phyloP scores from a whole-genome alignment of 2,329 filamentous ascomycete genomes.

The Alternaria angustiovoidea region DNA sequence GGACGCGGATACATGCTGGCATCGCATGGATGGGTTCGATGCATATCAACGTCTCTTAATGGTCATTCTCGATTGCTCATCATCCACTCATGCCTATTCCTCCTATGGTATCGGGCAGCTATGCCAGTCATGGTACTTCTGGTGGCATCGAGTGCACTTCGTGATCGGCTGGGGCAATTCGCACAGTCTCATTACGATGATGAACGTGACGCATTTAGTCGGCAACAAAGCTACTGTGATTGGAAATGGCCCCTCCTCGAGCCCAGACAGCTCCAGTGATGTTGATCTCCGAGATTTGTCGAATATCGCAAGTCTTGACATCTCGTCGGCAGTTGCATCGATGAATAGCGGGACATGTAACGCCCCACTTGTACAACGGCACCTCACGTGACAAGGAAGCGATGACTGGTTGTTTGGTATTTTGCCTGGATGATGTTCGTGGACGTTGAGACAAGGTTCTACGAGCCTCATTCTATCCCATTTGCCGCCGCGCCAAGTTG shows the following conservation, averaged over 20 bases:
- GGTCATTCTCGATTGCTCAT: neutral
- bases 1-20: neutral
- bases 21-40: neutral
- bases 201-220: neutral
- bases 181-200: neutral
- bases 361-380: slow-evolving; percentile 10
- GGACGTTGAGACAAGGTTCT: slow-evolving; percentile 19
- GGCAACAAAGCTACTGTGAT: neutral
- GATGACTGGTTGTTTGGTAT: neutral
- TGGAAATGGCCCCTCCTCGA: neutral
- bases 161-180: neutral
- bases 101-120: neutral
- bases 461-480: slow-evolving; percentile 22
- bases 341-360: neutral
- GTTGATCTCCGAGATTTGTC: neutral
- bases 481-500: slow-evolving; percentile 26
- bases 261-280: neutral
- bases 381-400: neutral
- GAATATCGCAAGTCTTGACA: slow-evolving; percentile 14
- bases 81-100: neutral
- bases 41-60: neutral
- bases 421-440: slow-evolving; percentile 7
- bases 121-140: neutral
- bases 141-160: neutral
- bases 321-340: slow-evolving; percentile 18